Percentiles rank a stretch among this genome's conserved stretches.
phyloP scores from a whole-genome alignment of 495 filamentous ascomycete genomes.

The Hypoxylon lienhwacheense region DNA sequence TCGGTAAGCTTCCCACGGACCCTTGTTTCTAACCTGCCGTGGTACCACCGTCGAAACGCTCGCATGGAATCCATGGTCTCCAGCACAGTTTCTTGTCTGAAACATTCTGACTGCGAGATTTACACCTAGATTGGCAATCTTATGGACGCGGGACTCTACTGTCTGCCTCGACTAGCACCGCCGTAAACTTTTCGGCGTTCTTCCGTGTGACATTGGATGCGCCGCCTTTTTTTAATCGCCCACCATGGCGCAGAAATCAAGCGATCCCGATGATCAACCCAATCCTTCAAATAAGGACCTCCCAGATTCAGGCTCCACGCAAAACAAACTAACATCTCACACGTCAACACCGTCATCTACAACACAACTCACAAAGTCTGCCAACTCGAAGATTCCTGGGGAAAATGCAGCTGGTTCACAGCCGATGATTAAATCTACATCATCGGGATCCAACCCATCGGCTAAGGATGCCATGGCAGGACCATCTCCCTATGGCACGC shows the following conservation, averaged over 20 bases:
- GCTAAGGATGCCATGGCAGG: slow-evolving; percentile 43
- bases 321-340: slow-evolving; percentile 35
- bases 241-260: slow-evolving; percentile 42
- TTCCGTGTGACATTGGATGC: slow-evolving; percentile 41
- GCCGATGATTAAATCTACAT: slow-evolving; percentile 50
- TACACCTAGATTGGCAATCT: slow-evolving; percentile 32
- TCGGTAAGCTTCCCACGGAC: slow-evolving; percentile 33
- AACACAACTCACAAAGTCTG: slow-evolving; percentile 26
- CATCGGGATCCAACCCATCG: slow-evolving; percentile 44
- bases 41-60: slow-evolving; percentile 37
- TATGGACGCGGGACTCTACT: slow-evolving; percentile 35
- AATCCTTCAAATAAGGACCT: slow-evolving; percentile 40
- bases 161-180: slow-evolving; percentile 28
- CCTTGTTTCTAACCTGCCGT: slow-evolving; percentile 32
- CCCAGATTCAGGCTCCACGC: slow-evolving; percentile 32
- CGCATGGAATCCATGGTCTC: slow-evolving; percentile 24
- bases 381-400: slow-evolving; percentile 34
- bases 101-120: slow-evolving; percentile 33
- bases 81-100: slow-evolving; percentile 29
- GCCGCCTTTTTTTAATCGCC: slow-evolving; percentile 39
- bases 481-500: slow-evolving; percentile 84
- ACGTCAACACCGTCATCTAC: slow-evolving; percentile 28
- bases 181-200: slow-evolving; percentile 38
- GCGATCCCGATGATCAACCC: slow-evolving; percentile 40
- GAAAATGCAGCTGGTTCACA: slow-evolving; percentile 40